These are phyloP conservation scores for Bretziella fagacearum DNA, from an alignment of 2,329 filamentous ascomycete species.

Conservation along the genomic window DNA sequence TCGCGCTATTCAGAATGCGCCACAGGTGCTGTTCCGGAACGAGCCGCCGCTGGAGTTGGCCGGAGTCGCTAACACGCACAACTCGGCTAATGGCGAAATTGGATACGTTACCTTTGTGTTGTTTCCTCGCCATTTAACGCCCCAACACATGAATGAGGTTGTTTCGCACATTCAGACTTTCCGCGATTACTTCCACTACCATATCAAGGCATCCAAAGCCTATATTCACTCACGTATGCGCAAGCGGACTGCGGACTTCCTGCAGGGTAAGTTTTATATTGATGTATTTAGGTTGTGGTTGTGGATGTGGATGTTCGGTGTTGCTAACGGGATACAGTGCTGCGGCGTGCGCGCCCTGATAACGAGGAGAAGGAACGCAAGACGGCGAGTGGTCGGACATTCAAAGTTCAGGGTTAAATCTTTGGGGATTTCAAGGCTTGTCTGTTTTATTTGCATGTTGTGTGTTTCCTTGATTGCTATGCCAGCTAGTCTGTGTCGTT, in stretches of 20 bases:
- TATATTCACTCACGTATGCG: constrained; percentile 99
- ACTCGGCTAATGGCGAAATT: constrained; percentile 63
- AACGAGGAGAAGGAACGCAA: constrained; percentile 95
- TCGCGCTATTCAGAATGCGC: constrained; percentile 93
- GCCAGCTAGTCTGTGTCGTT: constrained; percentile 5
- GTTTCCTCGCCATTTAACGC: constrained; percentile 85
- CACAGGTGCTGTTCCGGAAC: constrained; percentile 89
- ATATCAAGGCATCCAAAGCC: constrained; percentile 98
- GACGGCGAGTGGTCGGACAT: constrained; percentile 90
- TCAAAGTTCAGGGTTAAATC: constrained; percentile 37
- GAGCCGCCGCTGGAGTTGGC: constrained; percentile 87
- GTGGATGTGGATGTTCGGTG: not conserved
- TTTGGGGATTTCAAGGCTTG: constrained; percentile 19
- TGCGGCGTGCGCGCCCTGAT: constrained; percentile 86
- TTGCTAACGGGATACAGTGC: constrained; percentile 40
- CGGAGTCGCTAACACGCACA: constrained; percentile 64
- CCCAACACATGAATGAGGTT: constrained; percentile 78
- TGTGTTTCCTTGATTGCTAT: constrained; percentile 3
- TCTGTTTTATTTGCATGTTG: constrained; percentile 8
- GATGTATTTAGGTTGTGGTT: too few relatives aligned
- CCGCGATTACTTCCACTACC: constrained; percentile 99
- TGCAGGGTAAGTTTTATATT: constrained; percentile 56
- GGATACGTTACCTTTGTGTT: constrained; percentile 98
- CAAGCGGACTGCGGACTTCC: constrained; percentile 90
- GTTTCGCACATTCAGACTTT: constrained; percentile 99